Percentiles rank a stretch among this genome's conserved stretches.
Conservation (phyloP, 1,284 basidiomycete species). For the Flammula alnicola region DNA sequence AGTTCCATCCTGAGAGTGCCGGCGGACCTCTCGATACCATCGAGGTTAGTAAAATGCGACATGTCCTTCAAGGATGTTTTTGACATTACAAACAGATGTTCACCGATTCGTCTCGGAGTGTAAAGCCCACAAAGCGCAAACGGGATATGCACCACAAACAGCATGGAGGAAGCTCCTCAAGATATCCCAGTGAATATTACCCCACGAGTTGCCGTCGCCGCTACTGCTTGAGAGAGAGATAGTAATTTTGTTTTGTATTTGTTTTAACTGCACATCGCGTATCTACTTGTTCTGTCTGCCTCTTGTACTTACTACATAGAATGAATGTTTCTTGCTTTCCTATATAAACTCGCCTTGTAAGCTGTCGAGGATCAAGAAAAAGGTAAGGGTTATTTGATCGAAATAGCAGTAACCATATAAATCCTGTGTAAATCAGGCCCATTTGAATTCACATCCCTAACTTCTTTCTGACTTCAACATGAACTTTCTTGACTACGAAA, state of each 20-base stretch:
- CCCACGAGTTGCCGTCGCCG: constrained; percentile 23
- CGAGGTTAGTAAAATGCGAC: constrained; percentile 57
- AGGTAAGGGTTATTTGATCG: too few relatives aligned
- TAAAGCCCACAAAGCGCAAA: constrained; percentile 52
- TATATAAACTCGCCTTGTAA: too few relatives aligned
- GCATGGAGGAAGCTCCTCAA: constrained; percentile 18
- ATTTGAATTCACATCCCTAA: background rate
- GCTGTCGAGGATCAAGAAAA: too few relatives aligned
- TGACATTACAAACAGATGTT: constrained; percentile 70
- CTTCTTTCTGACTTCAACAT: constrained; percentile 40
- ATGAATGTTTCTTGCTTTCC: background rate
- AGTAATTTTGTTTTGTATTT: constrained; percentile 4
- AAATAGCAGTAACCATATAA: too few relatives aligned
- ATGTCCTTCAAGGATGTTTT: background rate
- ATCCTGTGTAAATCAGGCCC: constrained; percentile 2
- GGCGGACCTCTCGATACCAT: constrained; percentile 94
- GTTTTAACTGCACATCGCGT: background rate
- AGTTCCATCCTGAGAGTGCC: constrained; percentile 95
- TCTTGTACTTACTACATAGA: background rate
- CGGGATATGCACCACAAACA: constrained; percentile 12
- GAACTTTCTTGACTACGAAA: constrained; percentile 77
- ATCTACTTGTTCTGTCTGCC: background rate
- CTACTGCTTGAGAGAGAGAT: constrained; percentile 15
- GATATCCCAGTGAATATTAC: constrained; percentile 23
- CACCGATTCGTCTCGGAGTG: constrained; percentile 88